phyloP scores from a whole-genome alignment of 805 yeast species.

The Candida verbasci region DNA sequence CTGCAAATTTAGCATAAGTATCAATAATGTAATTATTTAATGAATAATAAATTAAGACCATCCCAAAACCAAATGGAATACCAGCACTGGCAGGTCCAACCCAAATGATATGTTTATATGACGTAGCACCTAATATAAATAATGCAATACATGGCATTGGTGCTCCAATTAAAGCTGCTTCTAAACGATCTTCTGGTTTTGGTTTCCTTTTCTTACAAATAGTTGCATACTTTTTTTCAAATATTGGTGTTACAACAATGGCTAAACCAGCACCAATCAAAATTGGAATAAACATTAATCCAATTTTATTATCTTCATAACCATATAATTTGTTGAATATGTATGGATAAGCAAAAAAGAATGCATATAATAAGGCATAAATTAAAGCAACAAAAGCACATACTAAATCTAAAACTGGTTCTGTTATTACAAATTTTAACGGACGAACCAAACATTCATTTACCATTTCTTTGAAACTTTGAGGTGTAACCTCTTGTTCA shows the following conservation, averaged over 20 bases:
- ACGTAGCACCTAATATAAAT: conserved; percentile 78
- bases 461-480: conserved; percentile 64
- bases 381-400: conserved; percentile 85
- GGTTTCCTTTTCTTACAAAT: conserved; percentile 54
- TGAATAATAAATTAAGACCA: conserved; percentile 57
- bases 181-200: conserved; percentile 73
- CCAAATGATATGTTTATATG: conserved; percentile 63
- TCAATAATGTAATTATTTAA: conserved; percentile 82
- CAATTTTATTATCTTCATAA: conserved; percentile 72
- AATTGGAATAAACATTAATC: conserved; percentile 87
- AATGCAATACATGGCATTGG: conserved; percentile 79
- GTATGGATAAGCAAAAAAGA: conserved; percentile 93
- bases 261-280: conserved; percentile 81
- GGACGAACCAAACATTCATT: conserved; percentile 77
- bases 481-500: conserved; percentile 82
- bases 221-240: conserved; percentile 59
- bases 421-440: conserved; percentile 67
- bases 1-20: conserved; percentile 78
- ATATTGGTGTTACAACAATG: conserved; percentile 63
- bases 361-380: conserved; percentile 86
- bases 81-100: conserved; percentile 62
- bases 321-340: conserved; percentile 76
- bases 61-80: conserved; percentile 56
- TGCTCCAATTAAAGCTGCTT: conserved; percentile 80
- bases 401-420: conserved; percentile 80